phyloP scores from a whole-genome alignment of 2,329 filamentous ascomycete genomes.

The Beauveria brongniartii region DNA sequence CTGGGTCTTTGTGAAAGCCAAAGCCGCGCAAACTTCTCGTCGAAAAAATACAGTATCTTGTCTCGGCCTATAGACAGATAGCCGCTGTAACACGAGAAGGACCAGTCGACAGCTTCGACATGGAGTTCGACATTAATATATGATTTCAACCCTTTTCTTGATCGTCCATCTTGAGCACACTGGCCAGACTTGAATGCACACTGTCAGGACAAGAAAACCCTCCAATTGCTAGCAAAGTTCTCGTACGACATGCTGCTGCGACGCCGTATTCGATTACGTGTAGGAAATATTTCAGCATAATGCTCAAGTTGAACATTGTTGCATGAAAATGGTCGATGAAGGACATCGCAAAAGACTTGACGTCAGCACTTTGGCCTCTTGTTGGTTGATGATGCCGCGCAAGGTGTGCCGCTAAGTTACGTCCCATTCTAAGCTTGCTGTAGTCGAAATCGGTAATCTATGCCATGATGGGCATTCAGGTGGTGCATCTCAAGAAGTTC shows the following conservation, averaged over 20 bases:
- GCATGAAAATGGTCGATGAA: constrained; percentile 87
- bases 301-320: constrained; percentile 62
- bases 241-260: constrained; percentile 59
- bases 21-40: constrained; percentile 60
- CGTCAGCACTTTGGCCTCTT: constrained; percentile 57
- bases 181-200: no score
- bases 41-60: constrained; percentile 74
- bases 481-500: background rate
- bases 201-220: constrained; percentile 68
- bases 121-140: no score
- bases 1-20: background rate
- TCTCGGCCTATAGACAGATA: constrained; percentile 70
- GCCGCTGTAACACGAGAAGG: constrained; percentile 21
- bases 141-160: no score
- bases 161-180: no score
- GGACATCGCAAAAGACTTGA: constrained; percentile 78
- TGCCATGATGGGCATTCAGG: background rate
- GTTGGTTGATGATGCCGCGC: constrained; percentile 45
- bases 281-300: constrained; percentile 65
- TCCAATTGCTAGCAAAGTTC: constrained; percentile 66
- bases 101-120: no score
- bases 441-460: background rate
- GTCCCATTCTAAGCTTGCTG: constrained; percentile 46
- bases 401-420: constrained; percentile 83
- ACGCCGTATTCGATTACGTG: constrained; percentile 62